These are phyloP conservation scores for Alopecurus myosuroides DNA, from an alignment of 176 grass and related monocot species.

Conservation along the genomic window DNA sequence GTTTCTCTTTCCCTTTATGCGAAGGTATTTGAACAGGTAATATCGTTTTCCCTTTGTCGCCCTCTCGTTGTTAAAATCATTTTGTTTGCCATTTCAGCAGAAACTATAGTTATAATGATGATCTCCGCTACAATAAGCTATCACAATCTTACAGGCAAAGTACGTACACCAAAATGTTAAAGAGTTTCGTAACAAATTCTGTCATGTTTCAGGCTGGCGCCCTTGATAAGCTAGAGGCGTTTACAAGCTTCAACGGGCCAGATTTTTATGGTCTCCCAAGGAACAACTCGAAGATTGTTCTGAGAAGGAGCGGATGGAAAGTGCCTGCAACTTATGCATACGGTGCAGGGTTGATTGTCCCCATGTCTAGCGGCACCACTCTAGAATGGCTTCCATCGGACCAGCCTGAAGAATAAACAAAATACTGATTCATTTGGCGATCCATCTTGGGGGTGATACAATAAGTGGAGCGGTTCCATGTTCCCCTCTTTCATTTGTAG, in stretches of 20 bases:
- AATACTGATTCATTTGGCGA: neutral
- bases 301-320: constrained; percentile 75
- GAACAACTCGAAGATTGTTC: constrained; percentile 59
- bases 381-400: constrained; percentile 68
- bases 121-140: neutral
- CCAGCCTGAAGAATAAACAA: constrained; percentile 23
- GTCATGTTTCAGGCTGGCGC: constrained; percentile 61
- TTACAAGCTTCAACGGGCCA: constrained; percentile 93
- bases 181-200: neutral
- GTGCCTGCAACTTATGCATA: constrained; percentile 61
- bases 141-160: neutral
- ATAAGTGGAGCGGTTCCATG: neutral
- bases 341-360: constrained; percentile 63
- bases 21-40: constrained; percentile 95
- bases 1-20: constrained; percentile 85
- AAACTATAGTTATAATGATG: neutral
- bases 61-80: neutral
- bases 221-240: constrained; percentile 82
- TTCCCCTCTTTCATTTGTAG: neutral
- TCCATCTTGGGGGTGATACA: neutral
- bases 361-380: constrained; percentile 66
- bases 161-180: neutral
- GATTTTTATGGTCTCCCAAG: constrained; percentile 95
- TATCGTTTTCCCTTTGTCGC: neutral
- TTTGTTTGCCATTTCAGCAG: neutral